Evolutionary conservation across 768 basidiomycete genomes (phyloP).

Genomic region (Tricholoma bakamatsutake): DNA sequence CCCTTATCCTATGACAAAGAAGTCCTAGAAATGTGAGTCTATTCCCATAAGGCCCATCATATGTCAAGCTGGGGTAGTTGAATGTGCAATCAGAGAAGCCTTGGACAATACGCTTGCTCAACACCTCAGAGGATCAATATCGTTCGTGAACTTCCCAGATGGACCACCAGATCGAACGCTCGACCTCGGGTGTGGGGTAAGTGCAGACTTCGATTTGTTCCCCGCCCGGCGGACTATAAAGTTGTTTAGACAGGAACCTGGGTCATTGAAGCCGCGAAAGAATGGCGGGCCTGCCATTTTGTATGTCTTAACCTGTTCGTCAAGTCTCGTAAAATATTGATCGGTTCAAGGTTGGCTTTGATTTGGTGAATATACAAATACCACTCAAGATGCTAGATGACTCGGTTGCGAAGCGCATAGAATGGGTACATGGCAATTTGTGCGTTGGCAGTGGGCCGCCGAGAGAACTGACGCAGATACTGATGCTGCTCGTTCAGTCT

Average conservation of each 20-base stretch:
- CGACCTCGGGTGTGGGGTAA: slow-evolving; percentile 72
- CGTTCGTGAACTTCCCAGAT: slow-evolving; percentile 52
- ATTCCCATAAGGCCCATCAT: neutral
- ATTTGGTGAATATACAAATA: slow-evolving; percentile 71
- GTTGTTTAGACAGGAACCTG: slow-evolving; percentile 54
- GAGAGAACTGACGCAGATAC: neutral
- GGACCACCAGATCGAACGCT: slow-evolving; percentile 47
- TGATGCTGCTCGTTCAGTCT: slow-evolving; percentile 36
- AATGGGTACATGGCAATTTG: slow-evolving; percentile 80
- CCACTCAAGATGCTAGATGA: slow-evolving; percentile 46
- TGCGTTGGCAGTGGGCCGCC: slow-evolving; percentile 21
- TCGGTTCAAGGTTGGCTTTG: slow-evolving; percentile 60
- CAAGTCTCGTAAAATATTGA: neutral
- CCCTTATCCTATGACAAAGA: slow-evolving; percentile 66
- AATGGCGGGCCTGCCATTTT: slow-evolving; percentile 61
- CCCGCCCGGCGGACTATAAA: slow-evolving; percentile 1
- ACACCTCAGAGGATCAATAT: slow-evolving; percentile 48
- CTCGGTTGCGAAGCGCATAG: slow-evolving; percentile 49
- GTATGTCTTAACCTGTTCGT: slow-evolving; percentile 31
- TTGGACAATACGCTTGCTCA: slow-evolving; percentile 46
- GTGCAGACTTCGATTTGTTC: slow-evolving; percentile 17
- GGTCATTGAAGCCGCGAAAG: slow-evolving; percentile 67
- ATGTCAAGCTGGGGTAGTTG: neutral
- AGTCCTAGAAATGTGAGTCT: slow-evolving; percentile 55
- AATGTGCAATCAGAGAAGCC: slow-evolving; percentile 36